Base-by-base conservation (phyloP, 805 yeast genomes). In the Schizosaccharomyces japonicus region DNA sequence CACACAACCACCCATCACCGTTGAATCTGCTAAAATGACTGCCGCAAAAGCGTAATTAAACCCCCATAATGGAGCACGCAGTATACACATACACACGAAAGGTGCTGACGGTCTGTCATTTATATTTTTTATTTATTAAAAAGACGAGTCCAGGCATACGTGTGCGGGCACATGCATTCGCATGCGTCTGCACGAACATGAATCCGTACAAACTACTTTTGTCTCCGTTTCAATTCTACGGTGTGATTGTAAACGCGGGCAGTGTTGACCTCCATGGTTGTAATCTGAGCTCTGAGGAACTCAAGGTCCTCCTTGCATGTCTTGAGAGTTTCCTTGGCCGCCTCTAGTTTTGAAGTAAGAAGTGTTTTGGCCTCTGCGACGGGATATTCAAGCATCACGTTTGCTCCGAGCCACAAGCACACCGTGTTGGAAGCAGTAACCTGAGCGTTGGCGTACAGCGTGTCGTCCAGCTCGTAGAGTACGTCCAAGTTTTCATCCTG, bases 241-340 rank as follows among this genome's bases (percentile, higher is more conserved):
- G 80, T 92, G 85, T 87, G 80, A 56, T 81, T 81, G 59, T 80
- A 81, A 13, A 55, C 58, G 53, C 98, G 71, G 1, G 98, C 95
- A 15, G 94, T 83, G 59, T 90, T 90, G 47, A 90, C 98, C 61
- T 90, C 96, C 85, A 90, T 82, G 2, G 95, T 87, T 13, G 98
- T 90, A 52, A 87, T 85, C 56, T 84, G 84, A 54, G 80, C 90
- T 53, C 90, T 73, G 51, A 78, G 67, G 54, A 76, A 84, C 56
- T 81, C 94, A 51, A 80, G 69, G 58, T 83, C 98, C 52, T 80
- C 93, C 53, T 80, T 74, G 32, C 92, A 78, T 40, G 69, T 66
- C 23, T 63, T 59, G 54, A 75, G 68, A 52, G 72, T 78, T 34
- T 69, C 65, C 54, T 71, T 64, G 13, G 93, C 84, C 30, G 72